Conservation (phyloP, 305 asterid genomes). For the Nicotiana rustica region DNA sequence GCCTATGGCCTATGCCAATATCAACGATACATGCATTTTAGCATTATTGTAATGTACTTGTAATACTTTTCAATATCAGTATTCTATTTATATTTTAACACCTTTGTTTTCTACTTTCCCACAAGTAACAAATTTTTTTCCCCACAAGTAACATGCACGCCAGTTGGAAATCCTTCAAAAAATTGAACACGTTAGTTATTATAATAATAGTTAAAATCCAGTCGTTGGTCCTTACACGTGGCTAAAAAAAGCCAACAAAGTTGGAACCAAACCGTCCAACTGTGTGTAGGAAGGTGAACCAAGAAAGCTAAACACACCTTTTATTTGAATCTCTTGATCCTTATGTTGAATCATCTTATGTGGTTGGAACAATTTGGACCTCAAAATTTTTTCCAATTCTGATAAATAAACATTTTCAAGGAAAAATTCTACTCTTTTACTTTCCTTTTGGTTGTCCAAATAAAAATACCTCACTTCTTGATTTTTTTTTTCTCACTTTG, state of each 20-base stretch:
- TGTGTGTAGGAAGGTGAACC: slow-evolving; percentile 6
- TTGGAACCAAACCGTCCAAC: slow-evolving; percentile 28
- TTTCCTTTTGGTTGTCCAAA: not conserved
- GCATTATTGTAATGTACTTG: no score
- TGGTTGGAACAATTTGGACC: slow-evolving; percentile 61
- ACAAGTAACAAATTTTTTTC: not conserved
- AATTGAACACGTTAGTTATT: slow-evolving; percentile 32
- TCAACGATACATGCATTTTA: no score
- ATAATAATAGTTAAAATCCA: no score
- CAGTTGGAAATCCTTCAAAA: not conserved
- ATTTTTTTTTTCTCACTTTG: slow-evolving; percentile 38
- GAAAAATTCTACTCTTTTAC: not conserved
- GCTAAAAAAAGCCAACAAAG: not conserved
- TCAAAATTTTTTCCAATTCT: slow-evolving; percentile 44
- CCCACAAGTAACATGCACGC: slow-evolving; percentile 17
- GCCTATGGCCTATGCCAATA: no score
- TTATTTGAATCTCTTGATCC: slow-evolving; percentile 21
- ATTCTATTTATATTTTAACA: not conserved
- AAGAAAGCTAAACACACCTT: not conserved
- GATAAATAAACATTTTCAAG: slow-evolving; percentile 42
- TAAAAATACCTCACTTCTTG: slow-evolving; percentile 8
- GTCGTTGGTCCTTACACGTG: slow-evolving; percentile 27
- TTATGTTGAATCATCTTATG: slow-evolving; percentile 3
- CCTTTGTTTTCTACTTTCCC: not conserved
- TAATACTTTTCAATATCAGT: no score